phyloP scores from a whole-genome alignment of 129 eudicot genomes.

The Flaveria trinervia region DNA sequence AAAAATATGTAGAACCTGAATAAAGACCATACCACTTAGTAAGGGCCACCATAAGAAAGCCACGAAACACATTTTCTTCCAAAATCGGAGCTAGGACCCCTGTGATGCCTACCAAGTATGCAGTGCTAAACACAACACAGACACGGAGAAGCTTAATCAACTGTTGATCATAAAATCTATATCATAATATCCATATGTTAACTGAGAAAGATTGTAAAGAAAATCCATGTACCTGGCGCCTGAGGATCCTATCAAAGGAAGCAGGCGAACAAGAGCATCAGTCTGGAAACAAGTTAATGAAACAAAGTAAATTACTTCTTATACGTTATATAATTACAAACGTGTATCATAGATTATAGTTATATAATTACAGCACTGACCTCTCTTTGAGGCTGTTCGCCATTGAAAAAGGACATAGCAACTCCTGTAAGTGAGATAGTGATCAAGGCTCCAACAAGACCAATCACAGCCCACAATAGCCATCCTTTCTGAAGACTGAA shows the following conservation, averaged over 20 bases:
- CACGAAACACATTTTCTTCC: conserved; percentile 98
- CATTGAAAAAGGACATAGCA: conserved; percentile 66
- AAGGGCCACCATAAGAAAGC: conserved; percentile 91
- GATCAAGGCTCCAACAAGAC: conserved; percentile 75
- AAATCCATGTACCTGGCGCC: conserved; percentile 58
- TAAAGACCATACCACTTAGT: conserved; percentile 71
- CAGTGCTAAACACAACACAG: conserved; percentile 63
- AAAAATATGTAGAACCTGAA: conserved; percentile 9
- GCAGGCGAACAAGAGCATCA: conserved; percentile 91
- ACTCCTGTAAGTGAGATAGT: conserved; percentile 81
- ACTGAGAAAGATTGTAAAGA: not conserved
- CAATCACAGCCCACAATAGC: conserved; percentile 95
- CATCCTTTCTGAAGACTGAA: conserved; percentile 87
- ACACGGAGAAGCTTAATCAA: conserved; percentile 14
- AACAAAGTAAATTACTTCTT: conserved; percentile 3
- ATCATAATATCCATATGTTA: not conserved
- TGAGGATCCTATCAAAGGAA: conserved; percentile 96
- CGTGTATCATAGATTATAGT: not conserved
- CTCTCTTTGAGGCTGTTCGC: conserved; percentile 90
- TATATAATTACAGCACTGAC: conserved; percentile 40
- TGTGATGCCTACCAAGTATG: conserved; percentile 78
- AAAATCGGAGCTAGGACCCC: conserved; percentile 96
- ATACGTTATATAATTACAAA: not conserved
- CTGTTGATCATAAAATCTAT: not conserved
- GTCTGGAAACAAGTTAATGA: conserved; percentile 54